A percentile compares a stretch with the other conserved stretches of the same genome.
These are phyloP conservation scores for Lyophyllum shimeji DNA, from an alignment of 768 basidiomycete species.

Conservation along the genomic window DNA sequence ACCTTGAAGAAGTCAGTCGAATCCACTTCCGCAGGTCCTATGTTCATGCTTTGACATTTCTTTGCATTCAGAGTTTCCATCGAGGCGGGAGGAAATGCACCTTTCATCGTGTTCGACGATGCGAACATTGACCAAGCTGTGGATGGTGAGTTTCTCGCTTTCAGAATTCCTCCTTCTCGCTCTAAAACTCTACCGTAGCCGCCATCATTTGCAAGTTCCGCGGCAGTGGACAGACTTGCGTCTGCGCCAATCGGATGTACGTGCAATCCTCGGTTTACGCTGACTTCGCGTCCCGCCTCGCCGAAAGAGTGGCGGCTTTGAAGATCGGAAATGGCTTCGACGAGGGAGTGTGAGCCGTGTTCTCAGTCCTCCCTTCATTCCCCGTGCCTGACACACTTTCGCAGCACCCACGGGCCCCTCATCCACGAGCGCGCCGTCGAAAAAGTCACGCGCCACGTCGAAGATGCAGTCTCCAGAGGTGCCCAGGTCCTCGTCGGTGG, in stretches of 20 bases:
- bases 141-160: slow-evolving; percentile 54
- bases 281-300: slow-evolving; percentile 85
- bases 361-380: background rate
- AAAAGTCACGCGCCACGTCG: slow-evolving; percentile 84
- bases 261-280: slow-evolving; percentile 92
- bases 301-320: slow-evolving; percentile 79
- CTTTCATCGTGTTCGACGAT: slow-evolving; percentile 97
- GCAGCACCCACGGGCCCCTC: slow-evolving; percentile 90
- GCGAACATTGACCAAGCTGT: slow-evolving; percentile 93
- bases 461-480: slow-evolving; percentile 83
- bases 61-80: slow-evolving; percentile 53
- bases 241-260: slow-evolving; percentile 90
- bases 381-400: background rate
- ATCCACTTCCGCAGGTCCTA: background rate
- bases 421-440: slow-evolving; percentile 84
- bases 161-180: slow-evolving; percentile 1
- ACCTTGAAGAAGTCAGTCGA: slow-evolving; percentile 77
- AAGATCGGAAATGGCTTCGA: slow-evolving; percentile 90
- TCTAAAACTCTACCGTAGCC: slow-evolving; percentile 34
- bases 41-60: slow-evolving; percentile 1
- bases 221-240: slow-evolving; percentile 77
- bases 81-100: slow-evolving; percentile 93
- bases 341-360: slow-evolving; percentile 59
- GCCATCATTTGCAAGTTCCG: slow-evolving; percentile 82
- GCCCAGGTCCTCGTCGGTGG: slow-evolving; percentile 93